Conservation (phyloP, 352 stramenopile genomes). For the Phytopythium montanum region DNA sequence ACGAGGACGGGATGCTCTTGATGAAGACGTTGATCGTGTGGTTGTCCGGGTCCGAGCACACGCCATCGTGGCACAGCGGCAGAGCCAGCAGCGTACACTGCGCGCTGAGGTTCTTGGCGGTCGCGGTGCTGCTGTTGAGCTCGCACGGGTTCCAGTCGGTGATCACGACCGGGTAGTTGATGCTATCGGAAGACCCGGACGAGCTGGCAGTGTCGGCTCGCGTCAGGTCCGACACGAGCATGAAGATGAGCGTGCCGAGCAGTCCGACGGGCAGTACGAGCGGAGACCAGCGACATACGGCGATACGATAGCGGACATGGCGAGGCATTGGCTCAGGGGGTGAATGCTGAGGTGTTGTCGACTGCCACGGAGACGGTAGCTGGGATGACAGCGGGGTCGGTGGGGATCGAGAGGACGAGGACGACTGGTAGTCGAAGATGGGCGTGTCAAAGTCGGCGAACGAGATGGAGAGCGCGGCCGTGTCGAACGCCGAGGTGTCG, state of each 20-base stretch:
- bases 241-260: conserved; percentile 25
- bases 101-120: conserved; percentile 20
- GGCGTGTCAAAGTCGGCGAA: conserved; percentile 4
- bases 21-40: conserved; percentile 48
- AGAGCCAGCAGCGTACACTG: conserved; percentile 37
- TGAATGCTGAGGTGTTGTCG: background rate
- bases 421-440: background rate
- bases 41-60: conserved; percentile 37
- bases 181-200: conserved; percentile 7
- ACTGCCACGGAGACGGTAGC: background rate
- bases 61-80: conserved; percentile 40
- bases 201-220: conserved; percentile 18
- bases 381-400: background rate
- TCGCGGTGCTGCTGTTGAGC: conserved; percentile 21
- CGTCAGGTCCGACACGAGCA: conserved; percentile 30
- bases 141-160: conserved; percentile 31
- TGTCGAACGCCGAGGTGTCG: conserved; percentile 5
- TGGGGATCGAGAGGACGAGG: background rate
- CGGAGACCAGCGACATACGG: conserved; percentile 26
- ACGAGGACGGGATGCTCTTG: conserved; percentile 39
- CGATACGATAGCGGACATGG: conserved; percentile 23
- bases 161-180: conserved; percentile 5
- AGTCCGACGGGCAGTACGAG: conserved; percentile 28
- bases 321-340: conserved; percentile 22
- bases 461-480: conserved; percentile 27